Evolutionary conservation across 345 rosid species (phyloP).

Genomic region (Moringa oleifera): DNA sequence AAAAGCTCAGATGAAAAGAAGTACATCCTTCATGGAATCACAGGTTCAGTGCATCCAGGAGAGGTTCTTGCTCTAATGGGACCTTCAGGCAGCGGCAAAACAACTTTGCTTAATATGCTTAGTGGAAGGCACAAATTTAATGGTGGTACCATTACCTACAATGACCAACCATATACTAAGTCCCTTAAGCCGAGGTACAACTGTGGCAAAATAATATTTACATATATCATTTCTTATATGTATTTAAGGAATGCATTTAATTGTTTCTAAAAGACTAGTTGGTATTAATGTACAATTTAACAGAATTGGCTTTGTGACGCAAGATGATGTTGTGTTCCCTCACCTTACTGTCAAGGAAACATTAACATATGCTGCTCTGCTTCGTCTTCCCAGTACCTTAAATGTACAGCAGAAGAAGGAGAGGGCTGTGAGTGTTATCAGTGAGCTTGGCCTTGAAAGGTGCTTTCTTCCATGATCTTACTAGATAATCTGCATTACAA

Average conservation of each 20-base stretch:
- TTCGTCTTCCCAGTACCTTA: constrained; percentile 21
- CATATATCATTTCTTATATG: neutral
- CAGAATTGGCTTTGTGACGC: constrained; percentile 32
- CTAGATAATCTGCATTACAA: no score
- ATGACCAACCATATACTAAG: constrained; percentile 22
- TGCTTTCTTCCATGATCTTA: constrained; percentile 1
- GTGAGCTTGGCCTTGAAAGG: constrained; percentile 29
- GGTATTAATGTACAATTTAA: neutral
- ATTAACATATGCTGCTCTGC: constrained; percentile 24
- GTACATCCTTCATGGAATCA: constrained; percentile 23
- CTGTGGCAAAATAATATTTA: neutral
- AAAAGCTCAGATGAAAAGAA: constrained; percentile 6
- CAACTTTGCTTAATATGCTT: constrained; percentile 27
- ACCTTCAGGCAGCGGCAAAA: constrained; percentile 37
- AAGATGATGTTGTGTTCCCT: constrained; percentile 33
- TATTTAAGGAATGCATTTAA: neutral
- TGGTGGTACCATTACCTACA: constrained; percentile 22
- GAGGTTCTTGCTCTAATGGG: constrained; percentile 34
- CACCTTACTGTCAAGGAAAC: constrained; percentile 35
- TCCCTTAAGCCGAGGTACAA: constrained; percentile 19
- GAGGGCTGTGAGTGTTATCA: constrained; percentile 18
- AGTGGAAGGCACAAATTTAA: constrained; percentile 22
- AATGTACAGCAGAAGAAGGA: constrained; percentile 17
- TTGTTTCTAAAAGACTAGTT: neutral
- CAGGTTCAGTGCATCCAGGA: constrained; percentile 22